Conservation (phyloP, 768 basidiomycete species). For the Pisolithus albus region DNA sequence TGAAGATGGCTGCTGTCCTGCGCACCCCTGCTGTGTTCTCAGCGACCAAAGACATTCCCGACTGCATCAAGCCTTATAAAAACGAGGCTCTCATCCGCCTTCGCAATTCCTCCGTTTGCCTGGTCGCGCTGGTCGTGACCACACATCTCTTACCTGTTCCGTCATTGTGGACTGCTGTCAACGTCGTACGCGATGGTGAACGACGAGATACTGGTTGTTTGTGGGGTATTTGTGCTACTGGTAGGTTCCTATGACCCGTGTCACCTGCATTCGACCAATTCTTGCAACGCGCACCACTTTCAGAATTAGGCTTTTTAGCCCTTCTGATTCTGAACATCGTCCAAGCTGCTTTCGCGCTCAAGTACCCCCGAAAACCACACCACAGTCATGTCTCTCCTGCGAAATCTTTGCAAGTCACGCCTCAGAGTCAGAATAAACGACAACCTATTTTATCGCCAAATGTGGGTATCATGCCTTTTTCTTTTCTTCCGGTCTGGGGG, state of each 20-base stretch:
- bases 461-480: constrained; percentile 8
- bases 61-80: constrained; percentile 30
- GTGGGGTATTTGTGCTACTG: constrained; percentile 24
- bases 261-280: background rate
- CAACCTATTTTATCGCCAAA: constrained; percentile 17
- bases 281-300: background rate
- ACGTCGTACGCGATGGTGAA: constrained; percentile 20
- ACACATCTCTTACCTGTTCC: constrained; percentile 35
- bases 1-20: too few species aligned
- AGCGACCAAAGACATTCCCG: constrained; percentile 10
- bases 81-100: constrained; percentile 34
- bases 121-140: constrained; percentile 27
- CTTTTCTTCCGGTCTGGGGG: background rate
- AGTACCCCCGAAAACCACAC: constrained; percentile 28
- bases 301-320: constrained; percentile 26
- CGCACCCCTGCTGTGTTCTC: constrained; percentile 12
- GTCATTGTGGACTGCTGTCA: constrained; percentile 29
- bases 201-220: constrained; percentile 2
- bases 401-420: constrained; percentile 14
- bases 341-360: constrained; percentile 31
- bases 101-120: constrained; percentile 31
- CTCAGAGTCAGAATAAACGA: constrained; percentile 23
- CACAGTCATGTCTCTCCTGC: constrained; percentile 21
- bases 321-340: constrained; percentile 29
- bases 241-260: constrained; percentile 15